A percentile compares a stretch with the other conserved stretches of the same genome.
Conservation (phyloP, 2,329 filamentous ascomycete genomes). For the Cephalotrichum gorgonifer region DNA sequence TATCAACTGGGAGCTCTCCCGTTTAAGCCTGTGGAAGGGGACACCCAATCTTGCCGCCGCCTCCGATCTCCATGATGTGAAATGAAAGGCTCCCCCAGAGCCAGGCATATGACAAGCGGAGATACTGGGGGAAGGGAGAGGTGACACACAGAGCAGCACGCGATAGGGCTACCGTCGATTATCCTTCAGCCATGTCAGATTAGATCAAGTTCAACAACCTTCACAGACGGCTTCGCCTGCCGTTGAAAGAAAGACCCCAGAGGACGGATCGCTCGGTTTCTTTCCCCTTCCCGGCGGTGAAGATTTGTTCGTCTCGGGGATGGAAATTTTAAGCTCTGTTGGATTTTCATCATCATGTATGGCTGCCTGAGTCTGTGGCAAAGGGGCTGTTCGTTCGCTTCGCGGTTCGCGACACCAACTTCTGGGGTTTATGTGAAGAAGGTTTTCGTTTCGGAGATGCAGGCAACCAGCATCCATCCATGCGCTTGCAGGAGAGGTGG, state of each 20-base stretch:
- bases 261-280: constrained; percentile 6
- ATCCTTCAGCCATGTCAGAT: constrained; percentile 36
- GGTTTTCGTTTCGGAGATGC: no score
- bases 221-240: constrained; percentile 17
- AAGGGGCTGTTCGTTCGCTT: no score
- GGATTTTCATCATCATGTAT: constrained; percentile 5
- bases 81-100: no score
- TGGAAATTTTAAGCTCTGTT: constrained; percentile 4
- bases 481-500: not conserved
- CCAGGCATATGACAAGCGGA: no score
- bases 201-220: constrained; percentile 49
- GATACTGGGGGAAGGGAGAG: no score
- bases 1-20: no score
- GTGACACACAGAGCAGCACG: not conserved
- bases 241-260: constrained; percentile 1
- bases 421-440: no score
- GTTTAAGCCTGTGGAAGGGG: no score
- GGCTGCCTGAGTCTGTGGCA: no score
- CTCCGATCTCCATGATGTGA: no score
- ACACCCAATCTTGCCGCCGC: no score
- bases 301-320: not conserved
- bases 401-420: no score
- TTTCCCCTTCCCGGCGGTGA: not conserved
- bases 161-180: not conserved
- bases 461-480: not conserved